Conservation (phyloP, 2,329 filamentous ascomycete genomes). For the Neobulgaria alba region DNA sequence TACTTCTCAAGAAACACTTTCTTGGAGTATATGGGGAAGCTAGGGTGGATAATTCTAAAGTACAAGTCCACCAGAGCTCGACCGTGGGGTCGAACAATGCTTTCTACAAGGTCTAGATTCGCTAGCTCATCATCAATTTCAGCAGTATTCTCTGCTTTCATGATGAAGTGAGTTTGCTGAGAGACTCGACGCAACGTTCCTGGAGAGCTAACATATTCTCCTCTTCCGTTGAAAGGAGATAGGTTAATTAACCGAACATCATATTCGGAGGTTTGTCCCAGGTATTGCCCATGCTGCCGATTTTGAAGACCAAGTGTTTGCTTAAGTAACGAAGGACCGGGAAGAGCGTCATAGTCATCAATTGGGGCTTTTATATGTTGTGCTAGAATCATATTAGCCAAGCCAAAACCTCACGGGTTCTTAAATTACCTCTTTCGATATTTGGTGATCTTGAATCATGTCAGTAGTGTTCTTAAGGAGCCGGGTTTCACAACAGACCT, state of each 20-base stretch:
- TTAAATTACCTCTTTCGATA: conserved; percentile 10
- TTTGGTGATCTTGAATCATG: conserved; percentile 14
- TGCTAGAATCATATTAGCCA: conserved; percentile 7
- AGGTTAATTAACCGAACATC: conserved; percentile 74
- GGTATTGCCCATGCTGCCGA: conserved; percentile 70
- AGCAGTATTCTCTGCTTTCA: conserved; percentile 62
- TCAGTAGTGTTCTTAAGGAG: conserved; percentile 3
- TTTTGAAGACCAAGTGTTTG: conserved; percentile 65
- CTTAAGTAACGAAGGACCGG: conserved; percentile 54
- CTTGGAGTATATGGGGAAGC: conserved; percentile 46
- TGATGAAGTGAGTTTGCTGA: conserved; percentile 67
- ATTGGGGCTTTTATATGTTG: conserved; percentile 16
- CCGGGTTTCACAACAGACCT: conserved; percentile 8
- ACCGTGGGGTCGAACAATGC: conserved; percentile 22
- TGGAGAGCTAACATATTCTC: conserved; percentile 63
- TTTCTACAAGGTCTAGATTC: conserved; percentile 25
- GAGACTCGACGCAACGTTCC: conserved; percentile 65
- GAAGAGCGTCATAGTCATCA: conserved; percentile 48
- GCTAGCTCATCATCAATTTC: conserved; percentile 32
- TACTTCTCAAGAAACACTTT: conserved; percentile 55
- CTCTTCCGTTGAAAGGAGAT: conserved; percentile 67
- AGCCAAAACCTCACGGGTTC: neutral
- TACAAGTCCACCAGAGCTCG: conserved; percentile 21
- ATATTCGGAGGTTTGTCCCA: conserved; percentile 72
- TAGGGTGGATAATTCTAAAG: conserved; percentile 39